Conservation (phyloP, 2,329 filamentous ascomycete genomes). For the Davidsoniella virescens region DNA sequence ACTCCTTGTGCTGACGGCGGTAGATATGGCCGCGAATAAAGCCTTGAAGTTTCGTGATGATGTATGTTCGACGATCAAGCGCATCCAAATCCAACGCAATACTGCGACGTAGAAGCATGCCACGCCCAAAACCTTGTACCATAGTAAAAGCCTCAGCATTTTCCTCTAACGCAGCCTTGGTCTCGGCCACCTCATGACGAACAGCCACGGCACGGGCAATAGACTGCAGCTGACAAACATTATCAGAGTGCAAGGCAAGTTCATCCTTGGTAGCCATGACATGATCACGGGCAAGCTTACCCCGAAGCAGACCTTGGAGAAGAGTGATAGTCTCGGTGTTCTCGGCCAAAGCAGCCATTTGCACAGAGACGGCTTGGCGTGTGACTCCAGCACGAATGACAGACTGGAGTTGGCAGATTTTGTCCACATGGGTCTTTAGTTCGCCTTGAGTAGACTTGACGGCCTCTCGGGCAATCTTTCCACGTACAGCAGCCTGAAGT, state of each 20-base stretch:
- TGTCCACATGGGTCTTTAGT: slow-evolving; percentile 26
- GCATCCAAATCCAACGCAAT: slow-evolving; percentile 33
- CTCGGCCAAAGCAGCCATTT: slow-evolving; percentile 30
- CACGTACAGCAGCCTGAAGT: slow-evolving; percentile 49
- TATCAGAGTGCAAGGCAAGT: slow-evolving; percentile 26
- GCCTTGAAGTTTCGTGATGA: slow-evolving; percentile 49
- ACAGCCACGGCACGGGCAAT: slow-evolving; percentile 39
- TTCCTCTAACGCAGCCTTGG: slow-evolving; percentile 30
- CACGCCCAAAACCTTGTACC: slow-evolving; percentile 44
- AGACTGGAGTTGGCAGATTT: slow-evolving; percentile 32
- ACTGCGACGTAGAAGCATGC: slow-evolving; percentile 40
- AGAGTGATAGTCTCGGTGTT: slow-evolving; percentile 30
- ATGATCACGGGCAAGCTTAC: slow-evolving; percentile 30
- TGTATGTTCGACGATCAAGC: slow-evolving; percentile 39
- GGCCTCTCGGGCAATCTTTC: slow-evolving; percentile 30
- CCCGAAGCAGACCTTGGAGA: slow-evolving; percentile 28
- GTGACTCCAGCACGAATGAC: slow-evolving; percentile 38
- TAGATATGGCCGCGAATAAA: slow-evolving; percentile 47
- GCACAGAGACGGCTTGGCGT: slow-evolving; percentile 32
- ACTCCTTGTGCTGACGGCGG: slow-evolving; percentile 41
- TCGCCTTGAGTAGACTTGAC: slow-evolving; percentile 30
- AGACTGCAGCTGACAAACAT: slow-evolving; percentile 33
- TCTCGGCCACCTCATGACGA: slow-evolving; percentile 31
- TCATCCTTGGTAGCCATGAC: slow-evolving; percentile 31
- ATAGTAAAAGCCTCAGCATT: slow-evolving; percentile 30